Conservation (phyloP, 2,329 filamentous ascomycete genomes). For the Paecilomyces variotii region DNA sequence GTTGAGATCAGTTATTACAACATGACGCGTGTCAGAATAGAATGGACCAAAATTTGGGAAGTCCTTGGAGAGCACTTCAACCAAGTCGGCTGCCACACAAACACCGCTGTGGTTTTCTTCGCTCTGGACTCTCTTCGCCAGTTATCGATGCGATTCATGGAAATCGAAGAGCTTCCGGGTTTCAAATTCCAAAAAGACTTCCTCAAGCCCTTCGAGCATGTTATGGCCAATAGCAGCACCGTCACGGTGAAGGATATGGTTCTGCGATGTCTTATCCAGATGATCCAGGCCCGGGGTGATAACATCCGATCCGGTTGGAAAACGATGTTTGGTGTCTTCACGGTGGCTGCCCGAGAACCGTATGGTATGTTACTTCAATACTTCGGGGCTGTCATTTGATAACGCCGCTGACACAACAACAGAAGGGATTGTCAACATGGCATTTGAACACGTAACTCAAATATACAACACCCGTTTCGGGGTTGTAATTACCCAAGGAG, state of each 20-base stretch:
- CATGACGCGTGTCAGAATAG: constrained; percentile 95
- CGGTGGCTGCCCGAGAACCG: constrained; percentile 83
- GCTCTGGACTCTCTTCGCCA: constrained; percentile 92
- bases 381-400: background rate
- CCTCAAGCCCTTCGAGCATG: constrained; percentile 94
- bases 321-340: constrained; percentile 99
- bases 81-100: constrained; percentile 89
- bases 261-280: constrained; percentile 89
- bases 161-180: constrained; percentile 91
- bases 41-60: constrained; percentile 97
- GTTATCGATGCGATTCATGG: constrained; percentile 97
- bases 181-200: constrained; percentile 99
- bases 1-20: constrained; percentile 99
- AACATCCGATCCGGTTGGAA: constrained; percentile 98
- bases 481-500: constrained; percentile 90
- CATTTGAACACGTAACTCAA: constrained; percentile 92
- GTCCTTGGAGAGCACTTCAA: constrained; percentile 99
- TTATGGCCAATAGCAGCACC: constrained; percentile 86
- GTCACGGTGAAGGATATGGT: constrained; percentile 97
- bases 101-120: constrained; percentile 95
- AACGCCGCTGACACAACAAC: constrained; percentile 3
- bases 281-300: constrained; percentile 94
- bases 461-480: constrained; percentile 95
- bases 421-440: constrained; percentile 92
- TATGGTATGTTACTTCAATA: constrained; percentile 49